Conservation (phyloP, 768 basidiomycete genomes). For the Heimioporus sp. region DNA sequence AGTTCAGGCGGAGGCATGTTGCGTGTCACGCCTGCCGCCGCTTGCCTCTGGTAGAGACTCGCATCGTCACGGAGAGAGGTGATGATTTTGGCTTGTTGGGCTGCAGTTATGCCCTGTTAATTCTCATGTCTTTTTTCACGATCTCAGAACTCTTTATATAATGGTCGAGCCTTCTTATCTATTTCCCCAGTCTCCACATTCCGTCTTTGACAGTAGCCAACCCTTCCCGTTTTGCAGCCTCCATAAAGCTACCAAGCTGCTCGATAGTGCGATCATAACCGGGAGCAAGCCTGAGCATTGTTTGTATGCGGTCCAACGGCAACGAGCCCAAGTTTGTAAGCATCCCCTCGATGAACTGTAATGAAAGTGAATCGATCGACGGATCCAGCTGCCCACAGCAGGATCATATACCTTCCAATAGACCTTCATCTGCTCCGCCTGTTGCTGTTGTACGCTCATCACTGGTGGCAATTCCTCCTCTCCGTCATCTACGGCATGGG, state of each 20-base stretch:
- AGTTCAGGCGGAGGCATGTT: no score
- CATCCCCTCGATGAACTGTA: slow-evolving; percentile 87
- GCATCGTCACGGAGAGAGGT: no score
- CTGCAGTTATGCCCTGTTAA: no score
- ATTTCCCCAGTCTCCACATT: slow-evolving; percentile 56
- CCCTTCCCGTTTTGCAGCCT: slow-evolving; percentile 76
- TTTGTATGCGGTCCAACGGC: slow-evolving; percentile 80
- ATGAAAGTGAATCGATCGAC: background rate
- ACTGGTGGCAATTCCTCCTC: slow-evolving; percentile 51
- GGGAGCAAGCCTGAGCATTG: slow-evolving; percentile 82
- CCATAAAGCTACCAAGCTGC: slow-evolving; percentile 77
- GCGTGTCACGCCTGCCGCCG: no score
- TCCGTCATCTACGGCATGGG: slow-evolving; percentile 21
- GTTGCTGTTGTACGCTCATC: slow-evolving; percentile 64
- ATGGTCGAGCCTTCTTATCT: background rate
- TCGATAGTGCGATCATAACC: slow-evolving; percentile 79
- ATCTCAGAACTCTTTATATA: no score
- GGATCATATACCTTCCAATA: slow-evolving; percentile 72
- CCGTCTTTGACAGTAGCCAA: slow-evolving; percentile 69
- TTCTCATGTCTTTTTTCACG: no score
- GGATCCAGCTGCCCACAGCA: background rate
- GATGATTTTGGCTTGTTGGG: no score
- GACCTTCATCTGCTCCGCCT: slow-evolving; percentile 82
- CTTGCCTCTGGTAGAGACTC: no score
- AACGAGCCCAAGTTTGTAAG: slow-evolving; percentile 81